Evolutionary conservation across 257 asterid species (phyloP).

Genomic region (Plantago major): DNA sequence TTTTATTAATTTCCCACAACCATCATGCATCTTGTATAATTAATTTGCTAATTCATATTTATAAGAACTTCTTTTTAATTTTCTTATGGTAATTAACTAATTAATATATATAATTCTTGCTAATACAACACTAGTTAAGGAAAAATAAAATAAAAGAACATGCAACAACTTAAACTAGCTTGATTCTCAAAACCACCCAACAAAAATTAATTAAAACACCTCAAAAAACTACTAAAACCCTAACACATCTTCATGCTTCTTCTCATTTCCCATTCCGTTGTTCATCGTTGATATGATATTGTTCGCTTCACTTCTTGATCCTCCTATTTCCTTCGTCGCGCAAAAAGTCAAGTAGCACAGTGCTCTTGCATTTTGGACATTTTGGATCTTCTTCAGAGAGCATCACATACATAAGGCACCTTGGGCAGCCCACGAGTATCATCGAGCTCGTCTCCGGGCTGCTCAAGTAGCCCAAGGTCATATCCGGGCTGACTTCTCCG

Average conservation of each 20-base stretch:
- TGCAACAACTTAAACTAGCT: no score
- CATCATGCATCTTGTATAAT: no score
- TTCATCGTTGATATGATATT: background rate
- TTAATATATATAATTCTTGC: no score
- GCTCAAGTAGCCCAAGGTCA: slow-evolving; percentile 15
- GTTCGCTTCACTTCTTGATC: slow-evolving; percentile 16
- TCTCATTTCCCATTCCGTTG: background rate
- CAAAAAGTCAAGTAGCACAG: slow-evolving; percentile 47
- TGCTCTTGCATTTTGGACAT: slow-evolving; percentile 55
- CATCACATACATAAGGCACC: slow-evolving; percentile 58
- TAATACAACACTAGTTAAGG: no score
- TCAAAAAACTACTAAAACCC: background rate
- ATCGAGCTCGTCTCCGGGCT: slow-evolving; percentile 27
- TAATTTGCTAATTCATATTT: no score
- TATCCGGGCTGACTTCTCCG: slow-evolving; percentile 32
- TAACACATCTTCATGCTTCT: background rate
- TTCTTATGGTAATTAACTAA: no score
- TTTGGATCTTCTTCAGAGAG: slow-evolving; percentile 37
- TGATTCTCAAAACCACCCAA: no score
- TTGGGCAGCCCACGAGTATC: slow-evolving; percentile 53
- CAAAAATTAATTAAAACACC: no score
- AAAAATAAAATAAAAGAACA: no score
- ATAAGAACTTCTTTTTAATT: no score
- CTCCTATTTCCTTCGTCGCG: slow-evolving; percentile 25
- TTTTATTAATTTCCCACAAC: no score